Evolutionary conservation across 371 early-diverging fungal species (phyloP).

Genomic region (Coemansia sp.): DNA sequence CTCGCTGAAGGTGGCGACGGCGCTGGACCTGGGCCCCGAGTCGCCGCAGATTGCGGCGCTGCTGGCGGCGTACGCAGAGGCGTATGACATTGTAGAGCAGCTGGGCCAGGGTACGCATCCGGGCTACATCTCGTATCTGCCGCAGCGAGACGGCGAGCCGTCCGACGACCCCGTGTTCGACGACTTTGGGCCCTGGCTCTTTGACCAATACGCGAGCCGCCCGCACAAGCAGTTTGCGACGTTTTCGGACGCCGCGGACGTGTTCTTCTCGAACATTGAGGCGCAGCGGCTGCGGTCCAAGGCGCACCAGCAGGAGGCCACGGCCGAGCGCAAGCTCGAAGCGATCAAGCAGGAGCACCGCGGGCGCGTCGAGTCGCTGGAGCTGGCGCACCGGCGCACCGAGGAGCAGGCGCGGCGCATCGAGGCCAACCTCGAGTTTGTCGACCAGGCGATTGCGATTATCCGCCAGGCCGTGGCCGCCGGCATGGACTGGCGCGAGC

Average conservation of each 20-base stretch:
- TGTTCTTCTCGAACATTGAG: slow-evolving; percentile 90
- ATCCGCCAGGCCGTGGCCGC: slow-evolving; percentile 85
- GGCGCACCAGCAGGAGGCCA: slow-evolving; percentile 71
- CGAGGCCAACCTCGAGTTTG: slow-evolving; percentile 76
- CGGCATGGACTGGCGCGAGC: slow-evolving; percentile 96
- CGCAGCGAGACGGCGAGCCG: slow-evolving; percentile 9
- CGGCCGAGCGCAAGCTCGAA: slow-evolving; percentile 81
- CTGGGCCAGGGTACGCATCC: slow-evolving; percentile 38
- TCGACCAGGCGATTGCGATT: slow-evolving; percentile 84
- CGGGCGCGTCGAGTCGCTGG: slow-evolving; percentile 72
- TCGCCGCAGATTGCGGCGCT: slow-evolving; percentile 45
- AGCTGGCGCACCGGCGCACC: slow-evolving; percentile 64
- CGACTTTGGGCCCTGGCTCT: slow-evolving; percentile 87
- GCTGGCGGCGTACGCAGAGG: slow-evolving; percentile 51
- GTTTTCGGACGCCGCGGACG: slow-evolving; percentile 88
- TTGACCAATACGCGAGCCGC: slow-evolving; percentile 64
- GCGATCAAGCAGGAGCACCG: slow-evolving; percentile 78
- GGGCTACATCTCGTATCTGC: slow-evolving; percentile 48
- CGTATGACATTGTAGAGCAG: slow-evolving; percentile 45
- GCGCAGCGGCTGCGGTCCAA: slow-evolving; percentile 76
- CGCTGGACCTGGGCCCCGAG: slow-evolving; percentile 36
- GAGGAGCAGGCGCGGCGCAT: slow-evolving; percentile 78
- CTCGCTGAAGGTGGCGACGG: slow-evolving; percentile 52
- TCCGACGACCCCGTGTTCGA: slow-evolving; percentile 64
- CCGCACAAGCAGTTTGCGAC: slow-evolving; percentile 62